Evolutionary conservation across 108 stramenopile genomes (phyloP).

Genomic region (Fistulifera pelliculosa): DNA sequence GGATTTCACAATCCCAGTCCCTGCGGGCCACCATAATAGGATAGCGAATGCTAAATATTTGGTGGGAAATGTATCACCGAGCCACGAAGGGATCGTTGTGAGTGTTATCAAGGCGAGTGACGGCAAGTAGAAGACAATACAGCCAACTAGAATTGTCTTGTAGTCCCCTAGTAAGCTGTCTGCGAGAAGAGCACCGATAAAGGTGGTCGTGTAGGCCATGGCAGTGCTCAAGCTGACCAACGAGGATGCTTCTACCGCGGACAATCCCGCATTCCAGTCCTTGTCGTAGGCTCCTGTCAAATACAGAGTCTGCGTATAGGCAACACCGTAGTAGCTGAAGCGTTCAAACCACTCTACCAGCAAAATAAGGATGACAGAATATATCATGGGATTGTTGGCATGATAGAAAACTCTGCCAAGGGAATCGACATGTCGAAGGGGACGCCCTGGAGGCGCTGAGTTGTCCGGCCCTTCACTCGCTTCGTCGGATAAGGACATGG

Average conservation of each 20-base stretch:
- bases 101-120: conserved; percentile 62
- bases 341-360: conserved; percentile 78
- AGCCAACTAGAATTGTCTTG: conserved; percentile 52
- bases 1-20: conserved; percentile 75
- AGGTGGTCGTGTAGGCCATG: conserved; percentile 77
- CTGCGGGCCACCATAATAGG: conserved; percentile 66
- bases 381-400: conserved; percentile 46
- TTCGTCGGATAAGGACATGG: too few species aligned
- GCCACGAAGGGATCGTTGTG: conserved; percentile 49
- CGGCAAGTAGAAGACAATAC: conserved; percentile 59
- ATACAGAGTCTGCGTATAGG: conserved; percentile 76
- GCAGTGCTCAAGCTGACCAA: conserved; percentile 69
- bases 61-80: conserved; percentile 51
- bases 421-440: conserved; percentile 57
- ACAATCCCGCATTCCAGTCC: conserved; percentile 68
- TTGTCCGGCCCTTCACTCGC: too few species aligned
- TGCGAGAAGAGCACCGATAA: conserved; percentile 68
- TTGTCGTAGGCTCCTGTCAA: conserved; percentile 69
- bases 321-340: conserved; percentile 75
- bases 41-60: conserved; percentile 39
- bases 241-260: conserved; percentile 49
- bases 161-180: conserved; percentile 75
- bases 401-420: conserved; percentile 33
- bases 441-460: conserved; percentile 14
- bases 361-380: conserved; percentile 69